Percentiles rank a stretch among this genome's conserved stretches.
These are phyloP conservation scores for Pholiota microspora DNA, from an alignment of 768 basidiomycete genomes.

Conservation along the genomic window DNA sequence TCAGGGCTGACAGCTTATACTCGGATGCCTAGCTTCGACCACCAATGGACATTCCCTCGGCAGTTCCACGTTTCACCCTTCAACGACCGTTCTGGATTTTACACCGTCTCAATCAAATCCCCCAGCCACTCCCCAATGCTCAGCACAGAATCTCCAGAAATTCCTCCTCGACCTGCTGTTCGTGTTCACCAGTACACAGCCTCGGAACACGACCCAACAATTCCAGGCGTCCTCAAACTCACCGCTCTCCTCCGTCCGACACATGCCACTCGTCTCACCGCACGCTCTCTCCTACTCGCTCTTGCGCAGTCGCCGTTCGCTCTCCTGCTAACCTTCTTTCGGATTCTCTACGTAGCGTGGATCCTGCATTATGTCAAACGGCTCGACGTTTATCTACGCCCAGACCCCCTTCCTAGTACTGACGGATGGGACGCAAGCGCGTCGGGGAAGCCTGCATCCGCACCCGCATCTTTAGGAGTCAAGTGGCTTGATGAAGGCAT, in stretches of 20 bases:
- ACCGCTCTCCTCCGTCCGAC: conserved; percentile 45
- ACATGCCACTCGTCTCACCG: conserved; percentile 36
- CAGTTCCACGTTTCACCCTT: conserved; percentile 78
- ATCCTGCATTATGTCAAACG: conserved; percentile 57
- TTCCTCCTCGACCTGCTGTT: conserved; percentile 31
- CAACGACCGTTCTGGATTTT: conserved; percentile 68
- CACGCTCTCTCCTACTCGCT: conserved; percentile 33
- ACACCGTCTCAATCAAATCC: conserved; percentile 50
- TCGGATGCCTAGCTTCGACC: conserved; percentile 40
- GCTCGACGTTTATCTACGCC: conserved; percentile 56
- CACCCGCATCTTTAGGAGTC: conserved; percentile 23
- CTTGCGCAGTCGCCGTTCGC: conserved; percentile 47
- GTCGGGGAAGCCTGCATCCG: conserved; percentile 17
- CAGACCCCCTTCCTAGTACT: conserved; percentile 46
- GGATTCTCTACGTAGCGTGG: conserved; percentile 64
- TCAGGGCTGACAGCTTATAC: neutral
- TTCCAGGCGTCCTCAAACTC: conserved; percentile 44
- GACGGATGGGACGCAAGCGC: conserved; percentile 24
- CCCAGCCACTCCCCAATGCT: conserved; percentile 39
- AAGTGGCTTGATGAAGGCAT: conserved; percentile 31
- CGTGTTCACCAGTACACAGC: conserved; percentile 38
- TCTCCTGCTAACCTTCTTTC: conserved; percentile 51
- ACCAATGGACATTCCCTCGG: conserved; percentile 66
- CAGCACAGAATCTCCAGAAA: conserved; percentile 3
- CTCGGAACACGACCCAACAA: conserved; percentile 12